Base-by-base conservation (phyloP, 768 basidiomycete species). In the Serendipita indica region DNA sequence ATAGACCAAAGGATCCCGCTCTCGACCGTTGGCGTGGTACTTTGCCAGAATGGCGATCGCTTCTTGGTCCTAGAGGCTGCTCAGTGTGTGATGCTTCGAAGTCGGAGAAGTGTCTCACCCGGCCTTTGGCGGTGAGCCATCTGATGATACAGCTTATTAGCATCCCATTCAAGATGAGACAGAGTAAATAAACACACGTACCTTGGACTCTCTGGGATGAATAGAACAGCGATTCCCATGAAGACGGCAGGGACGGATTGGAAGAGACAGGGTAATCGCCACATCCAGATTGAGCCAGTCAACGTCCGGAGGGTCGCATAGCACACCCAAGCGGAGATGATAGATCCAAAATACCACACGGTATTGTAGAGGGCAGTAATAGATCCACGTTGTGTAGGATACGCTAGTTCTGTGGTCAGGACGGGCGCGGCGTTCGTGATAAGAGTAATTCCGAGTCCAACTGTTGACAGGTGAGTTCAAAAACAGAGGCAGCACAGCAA, bases 141-240 rank as follows among this genome's bases (percentile, higher is more conserved):
- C 83, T 81, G 46, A 90, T 89, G 0, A 84, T 86, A n/a, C n/a
- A n/a, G n/a, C n/a, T n/a, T n/a, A n/a, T 83, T 74, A n/a, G n/a
- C n/a, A n/a, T n/a, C n/a, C n/a, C n/a, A n/a, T n/a, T n/a, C n/a
- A n/a, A n/a, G n/a, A n/a, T n/a, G n/a, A n/a, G n/a, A n/a, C n/a
- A n/a, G n/a, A n/a, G n/a, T n/a, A n/a, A n/a, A n/a, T n/a, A n/a
- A n/a, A n/a, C n/a, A 74, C n/a, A n/a, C n/a, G n/a, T n/a, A n/a
- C n/a, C n/a, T n/a, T 25, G 14, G 45, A 25, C 80, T 82, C 64
- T 85, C 83, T 1, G 83, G 83, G n/a, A 81, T 71, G 60, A 83
- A 79, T 78, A 79, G 81, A 35, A 49, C 1, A 20, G 6, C 2
- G 18, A 16, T 14, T 45, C 61, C 27, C 22, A 6, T 82, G 1